Evolutionary conservation across 1,284 basidiomycete species (phyloP).

Genomic region (Ceratobasidium sp.): DNA sequence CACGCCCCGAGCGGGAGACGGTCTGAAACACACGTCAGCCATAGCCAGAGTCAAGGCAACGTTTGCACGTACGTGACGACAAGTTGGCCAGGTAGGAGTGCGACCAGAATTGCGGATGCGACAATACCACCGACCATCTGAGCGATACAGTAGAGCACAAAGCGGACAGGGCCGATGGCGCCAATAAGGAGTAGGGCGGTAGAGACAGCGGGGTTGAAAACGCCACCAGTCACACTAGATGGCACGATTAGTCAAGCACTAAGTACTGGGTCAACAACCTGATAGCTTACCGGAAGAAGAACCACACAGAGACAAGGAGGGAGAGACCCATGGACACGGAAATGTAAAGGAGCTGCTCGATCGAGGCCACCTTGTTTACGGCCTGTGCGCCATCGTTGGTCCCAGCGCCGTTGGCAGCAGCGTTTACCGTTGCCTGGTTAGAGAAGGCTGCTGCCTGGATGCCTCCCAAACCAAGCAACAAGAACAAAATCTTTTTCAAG

Average conservation of each 20-base stretch:
- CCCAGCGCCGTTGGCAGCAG: conserved; percentile 19
- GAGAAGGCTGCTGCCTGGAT: conserved; percentile 42
- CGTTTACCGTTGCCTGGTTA: conserved; percentile 21
- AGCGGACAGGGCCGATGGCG: conserved; percentile 68
- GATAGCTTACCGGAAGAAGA: conserved; percentile 78
- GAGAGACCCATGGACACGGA: conserved; percentile 72
- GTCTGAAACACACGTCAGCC: not conserved
- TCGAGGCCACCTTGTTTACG: conserved; percentile 50
- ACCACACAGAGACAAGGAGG: conserved; percentile 73
- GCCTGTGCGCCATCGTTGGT: conserved; percentile 41
- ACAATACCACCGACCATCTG: conserved; percentile 72
- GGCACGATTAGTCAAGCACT: not conserved
- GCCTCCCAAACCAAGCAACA: conserved; percentile 43
- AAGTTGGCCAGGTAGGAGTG: conserved; percentile 69
- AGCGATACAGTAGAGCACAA: conserved; percentile 69
- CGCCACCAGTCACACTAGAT: conserved; percentile 46
- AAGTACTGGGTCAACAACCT: conserved; percentile 47
- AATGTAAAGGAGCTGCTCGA: conserved; percentile 67
- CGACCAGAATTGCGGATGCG: conserved; percentile 69
- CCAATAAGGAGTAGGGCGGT: conserved; percentile 70
- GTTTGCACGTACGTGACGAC: conserved; percentile 62
- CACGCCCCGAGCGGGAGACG: conserved; percentile 33
- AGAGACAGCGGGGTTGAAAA: conserved; percentile 77
- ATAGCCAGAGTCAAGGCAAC: not conserved
- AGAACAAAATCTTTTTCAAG: conserved; percentile 31